These are phyloP conservation scores for Proteromonas lacertae DNA, from an alignment of 352 stramenopile genomes.

Conservation along the genomic window DNA sequence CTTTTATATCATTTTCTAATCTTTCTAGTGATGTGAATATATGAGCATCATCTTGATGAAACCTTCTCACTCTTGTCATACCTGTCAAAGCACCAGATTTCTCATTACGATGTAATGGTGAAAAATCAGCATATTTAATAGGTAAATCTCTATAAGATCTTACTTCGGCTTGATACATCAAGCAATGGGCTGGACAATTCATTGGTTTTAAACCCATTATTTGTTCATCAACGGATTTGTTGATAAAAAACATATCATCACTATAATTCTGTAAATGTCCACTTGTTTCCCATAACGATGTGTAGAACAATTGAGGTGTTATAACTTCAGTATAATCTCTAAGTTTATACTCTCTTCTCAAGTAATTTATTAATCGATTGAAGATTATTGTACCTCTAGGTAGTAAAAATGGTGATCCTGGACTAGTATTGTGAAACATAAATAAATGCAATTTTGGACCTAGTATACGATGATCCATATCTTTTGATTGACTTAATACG, in stretches of 20 bases:
- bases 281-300: slow-evolving; percentile 80
- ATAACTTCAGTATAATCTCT: too few species aligned
- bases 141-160: slow-evolving; percentile 76
- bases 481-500: too few species aligned
- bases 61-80: slow-evolving; percentile 73
- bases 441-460: too few species aligned
- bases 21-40: slow-evolving; percentile 82
- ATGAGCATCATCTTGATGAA: slow-evolving; percentile 89
- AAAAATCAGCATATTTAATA: slow-evolving; percentile 60
- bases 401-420: too few species aligned
- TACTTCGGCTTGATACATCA: slow-evolving; percentile 73
- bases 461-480: too few species aligned
- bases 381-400: too few species aligned
- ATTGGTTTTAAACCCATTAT: slow-evolving; percentile 96
- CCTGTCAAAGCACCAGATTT: slow-evolving; percentile 68
- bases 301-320: slow-evolving; percentile 83
- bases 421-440: too few species aligned
- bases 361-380: too few species aligned
- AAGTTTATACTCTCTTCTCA: too few species aligned
- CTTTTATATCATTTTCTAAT: slow-evolving; percentile 68
- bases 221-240: slow-evolving; percentile 48
- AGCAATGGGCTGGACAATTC: slow-evolving; percentile 87
- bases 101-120: slow-evolving; percentile 38
- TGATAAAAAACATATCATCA: slow-evolving; percentile 71
- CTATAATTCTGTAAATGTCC: slow-evolving; percentile 78